Percentiles rank a stretch among this genome's conserved stretches.
phyloP scores from a whole-genome alignment of 306 rosid genomes.

The Mimosa pudica region DNA sequence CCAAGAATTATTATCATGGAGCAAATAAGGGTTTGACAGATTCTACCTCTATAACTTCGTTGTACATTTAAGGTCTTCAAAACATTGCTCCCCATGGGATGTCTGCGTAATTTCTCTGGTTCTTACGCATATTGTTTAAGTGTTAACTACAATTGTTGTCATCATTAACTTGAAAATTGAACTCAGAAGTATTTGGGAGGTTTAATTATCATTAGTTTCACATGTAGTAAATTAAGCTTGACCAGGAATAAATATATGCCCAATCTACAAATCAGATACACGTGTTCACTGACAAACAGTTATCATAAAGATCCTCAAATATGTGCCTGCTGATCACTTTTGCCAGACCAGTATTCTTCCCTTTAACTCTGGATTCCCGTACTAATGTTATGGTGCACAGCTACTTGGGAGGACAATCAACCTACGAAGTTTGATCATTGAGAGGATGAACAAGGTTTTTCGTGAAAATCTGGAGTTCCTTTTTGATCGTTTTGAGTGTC shows the following conservation, averaged over 20 bases:
- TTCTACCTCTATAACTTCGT: constrained; percentile 13
- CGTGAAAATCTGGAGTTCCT: constrained; percentile 94
- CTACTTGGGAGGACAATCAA: constrained; percentile 93
- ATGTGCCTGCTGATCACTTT: constrained; percentile 9
- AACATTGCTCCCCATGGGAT: constrained; percentile 12
- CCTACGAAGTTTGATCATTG: constrained; percentile 80
- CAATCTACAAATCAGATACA: constrained; percentile 18
- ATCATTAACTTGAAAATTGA: constrained; percentile 1
- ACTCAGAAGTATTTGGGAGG: constrained; percentile 22
- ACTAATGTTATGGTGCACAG: constrained; percentile 48
- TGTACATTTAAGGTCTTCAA: neutral
- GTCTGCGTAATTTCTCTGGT: neutral
- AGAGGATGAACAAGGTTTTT: constrained; percentile 84
- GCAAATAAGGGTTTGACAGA: constrained; percentile 2
- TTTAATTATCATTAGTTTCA: neutral
- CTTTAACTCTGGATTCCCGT: constrained; percentile 23
- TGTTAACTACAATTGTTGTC: constrained; percentile 6
- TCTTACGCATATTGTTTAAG: constrained; percentile 7
- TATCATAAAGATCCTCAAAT: neutral
- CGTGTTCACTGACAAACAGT: neutral
- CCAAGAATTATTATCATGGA: neutral
- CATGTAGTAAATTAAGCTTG: constrained; percentile 27
- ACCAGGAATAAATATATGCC: constrained; percentile 15
- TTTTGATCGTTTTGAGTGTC: constrained; percentile 96
- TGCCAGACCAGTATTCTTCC: neutral